Conservation (phyloP, 768 basidiomycete genomes). For the Amanita jacksonii region DNA sequence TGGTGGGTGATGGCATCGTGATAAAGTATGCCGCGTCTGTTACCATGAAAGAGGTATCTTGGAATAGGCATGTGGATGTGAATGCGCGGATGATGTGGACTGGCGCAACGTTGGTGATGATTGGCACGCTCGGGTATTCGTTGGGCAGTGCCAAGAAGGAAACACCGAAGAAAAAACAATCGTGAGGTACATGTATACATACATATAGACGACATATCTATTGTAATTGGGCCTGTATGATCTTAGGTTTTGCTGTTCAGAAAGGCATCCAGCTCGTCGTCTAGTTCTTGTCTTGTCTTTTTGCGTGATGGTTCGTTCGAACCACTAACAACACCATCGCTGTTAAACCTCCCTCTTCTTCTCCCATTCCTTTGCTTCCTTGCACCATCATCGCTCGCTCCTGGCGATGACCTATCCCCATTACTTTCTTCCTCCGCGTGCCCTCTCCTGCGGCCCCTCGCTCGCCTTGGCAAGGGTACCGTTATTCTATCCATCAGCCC, state of each 20-base stretch:
- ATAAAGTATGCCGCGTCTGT: neutral
- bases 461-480: slow-evolving; percentile 34
- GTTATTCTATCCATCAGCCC: slow-evolving; percentile 38
- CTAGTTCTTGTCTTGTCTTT: slow-evolving; percentile 68
- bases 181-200: neutral
- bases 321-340: slow-evolving; percentile 18
- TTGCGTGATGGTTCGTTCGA: slow-evolving; percentile 25
- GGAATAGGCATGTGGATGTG: slow-evolving; percentile 20
- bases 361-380: slow-evolving; percentile 13
- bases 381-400: slow-evolving; percentile 12
- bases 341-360: slow-evolving; percentile 18
- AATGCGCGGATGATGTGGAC: slow-evolving; percentile 49
- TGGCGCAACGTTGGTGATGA: slow-evolving; percentile 58
- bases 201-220: neutral
- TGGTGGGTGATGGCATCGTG: slow-evolving; percentile 31
- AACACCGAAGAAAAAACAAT: neutral
- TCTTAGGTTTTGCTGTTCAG: slow-evolving; percentile 32
- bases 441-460: slow-evolving; percentile 14
- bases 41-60: neutral
- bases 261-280: slow-evolving; percentile 78
- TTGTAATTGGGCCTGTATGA: neutral
- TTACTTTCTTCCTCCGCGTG: slow-evolving; percentile 8
- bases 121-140: slow-evolving; percentile 67
- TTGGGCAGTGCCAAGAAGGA: slow-evolving; percentile 21
- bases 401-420: slow-evolving; percentile 10